Conservation (phyloP, 257 asterid genomes). For the Solanum lignicaule region DNA sequence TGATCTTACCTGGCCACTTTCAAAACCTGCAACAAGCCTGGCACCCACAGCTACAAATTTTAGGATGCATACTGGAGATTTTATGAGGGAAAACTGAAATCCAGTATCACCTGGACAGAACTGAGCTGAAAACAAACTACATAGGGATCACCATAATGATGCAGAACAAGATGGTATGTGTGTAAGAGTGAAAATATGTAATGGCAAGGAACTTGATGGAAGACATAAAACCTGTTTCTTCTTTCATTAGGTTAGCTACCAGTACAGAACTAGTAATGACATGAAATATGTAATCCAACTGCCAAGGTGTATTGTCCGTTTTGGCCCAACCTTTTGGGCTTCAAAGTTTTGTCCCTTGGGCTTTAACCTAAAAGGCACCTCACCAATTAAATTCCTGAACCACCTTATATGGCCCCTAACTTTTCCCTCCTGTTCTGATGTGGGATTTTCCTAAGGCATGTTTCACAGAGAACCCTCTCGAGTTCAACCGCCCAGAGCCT, state of each 20-base stretch:
- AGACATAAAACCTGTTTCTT: background rate
- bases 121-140: constrained; percentile 46
- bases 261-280: background rate
- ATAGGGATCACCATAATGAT: constrained; percentile 13
- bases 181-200: background rate
- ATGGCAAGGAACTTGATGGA: background rate
- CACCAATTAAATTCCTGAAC: background rate
- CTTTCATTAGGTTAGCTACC: background rate
- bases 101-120: constrained; percentile 24
- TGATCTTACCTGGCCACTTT: constrained; percentile 60
- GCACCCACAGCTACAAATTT: constrained; percentile 47
- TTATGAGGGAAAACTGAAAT: constrained; percentile 35
- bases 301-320: background rate
- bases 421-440: background rate
- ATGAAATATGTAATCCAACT: background rate
- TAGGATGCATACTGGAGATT: constrained; percentile 65
- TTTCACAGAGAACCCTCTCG: background rate
- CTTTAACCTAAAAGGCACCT: background rate
- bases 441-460: background rate
- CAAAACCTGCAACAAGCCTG: constrained; percentile 72
- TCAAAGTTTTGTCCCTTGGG: background rate
- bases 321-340: background rate
- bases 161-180: background rate
- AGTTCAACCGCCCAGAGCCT: background rate
- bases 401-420: background rate